Evolutionary conservation across 805 yeast species (phyloP).

Genomic region (Kodamaea kaohsiungensis): DNA sequence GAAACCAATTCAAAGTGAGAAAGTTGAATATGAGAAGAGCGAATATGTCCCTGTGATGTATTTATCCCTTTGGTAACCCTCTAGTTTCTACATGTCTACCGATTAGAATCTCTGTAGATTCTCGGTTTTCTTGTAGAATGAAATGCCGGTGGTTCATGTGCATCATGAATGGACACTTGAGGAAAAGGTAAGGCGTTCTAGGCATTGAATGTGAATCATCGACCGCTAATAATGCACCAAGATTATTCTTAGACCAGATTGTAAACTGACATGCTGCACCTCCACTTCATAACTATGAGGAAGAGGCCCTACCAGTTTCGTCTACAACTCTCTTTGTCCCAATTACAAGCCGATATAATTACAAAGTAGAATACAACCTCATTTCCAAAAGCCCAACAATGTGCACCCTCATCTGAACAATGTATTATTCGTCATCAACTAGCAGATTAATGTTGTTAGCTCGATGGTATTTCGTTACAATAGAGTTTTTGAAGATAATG

Average conservation of each 20-base stretch:
- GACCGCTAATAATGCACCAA: neutral
- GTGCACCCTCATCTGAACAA: neutral
- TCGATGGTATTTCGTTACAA: neutral
- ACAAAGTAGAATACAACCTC: neutral
- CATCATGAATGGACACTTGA: neutral
- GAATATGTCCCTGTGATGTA: neutral
- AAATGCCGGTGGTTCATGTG: neutral
- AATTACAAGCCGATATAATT: neutral
- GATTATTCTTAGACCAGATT: neutral
- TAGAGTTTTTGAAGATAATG: neutral
- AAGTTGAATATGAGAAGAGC: too few species aligned
- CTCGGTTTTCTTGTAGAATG: too few species aligned
- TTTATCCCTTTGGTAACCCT: neutral
- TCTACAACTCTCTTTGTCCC: neutral
- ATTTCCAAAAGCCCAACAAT: neutral
- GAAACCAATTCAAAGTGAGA: too few species aligned
- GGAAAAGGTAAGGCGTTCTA: neutral
- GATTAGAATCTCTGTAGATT: neutral
- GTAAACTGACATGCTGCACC: neutral
- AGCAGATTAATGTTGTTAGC: constrained; percentile 1
- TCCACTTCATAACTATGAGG: neutral
- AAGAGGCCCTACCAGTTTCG: neutral
- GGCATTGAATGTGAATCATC: neutral
- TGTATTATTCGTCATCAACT: constrained; percentile 2
- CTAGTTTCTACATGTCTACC: neutral